Evolutionary conservation across 2,329 filamentous ascomycete species (phyloP).

Genomic region (Fusarium hainanense): DNA sequence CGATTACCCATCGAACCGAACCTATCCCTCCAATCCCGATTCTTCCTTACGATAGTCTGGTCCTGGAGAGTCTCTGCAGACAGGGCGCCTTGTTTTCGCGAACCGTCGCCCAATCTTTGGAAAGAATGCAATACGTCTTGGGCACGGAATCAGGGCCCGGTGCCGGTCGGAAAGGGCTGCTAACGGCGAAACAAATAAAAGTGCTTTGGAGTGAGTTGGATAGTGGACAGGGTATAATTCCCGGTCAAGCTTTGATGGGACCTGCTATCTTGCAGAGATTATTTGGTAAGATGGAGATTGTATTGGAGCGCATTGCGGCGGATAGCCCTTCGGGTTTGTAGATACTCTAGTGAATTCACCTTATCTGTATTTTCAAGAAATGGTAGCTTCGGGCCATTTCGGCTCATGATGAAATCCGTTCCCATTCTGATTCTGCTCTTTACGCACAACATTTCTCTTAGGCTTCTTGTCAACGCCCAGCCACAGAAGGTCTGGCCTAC

Average conservation of each 20-base stretch:
- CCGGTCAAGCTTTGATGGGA: not conserved
- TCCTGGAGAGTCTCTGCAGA: not conserved
- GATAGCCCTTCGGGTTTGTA: too few relatives aligned
- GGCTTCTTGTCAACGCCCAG: conserved; percentile 44
- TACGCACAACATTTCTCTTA: conserved; percentile 30
- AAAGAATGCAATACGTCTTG: not conserved
- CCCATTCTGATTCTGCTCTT: not conserved
- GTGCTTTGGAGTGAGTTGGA: not conserved
- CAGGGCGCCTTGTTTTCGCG: not conserved
- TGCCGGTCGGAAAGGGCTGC: not conserved
- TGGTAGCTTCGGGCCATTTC: too few relatives aligned
- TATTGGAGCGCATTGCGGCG: not conserved
- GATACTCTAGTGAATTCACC: too few relatives aligned
- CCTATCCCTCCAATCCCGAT: fast-evolving
- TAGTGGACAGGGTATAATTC: not conserved
- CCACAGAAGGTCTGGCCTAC: conserved; percentile 55
- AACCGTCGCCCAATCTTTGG: not conserved
- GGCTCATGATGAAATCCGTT: too few relatives aligned
- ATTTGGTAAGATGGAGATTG: not conserved
- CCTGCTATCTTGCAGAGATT: not conserved
- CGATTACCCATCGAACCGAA: not conserved
- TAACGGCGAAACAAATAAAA: not conserved
- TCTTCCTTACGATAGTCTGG: not conserved
- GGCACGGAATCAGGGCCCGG: fast-evolving
- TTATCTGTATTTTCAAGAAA: too few relatives aligned